phyloP scores from a whole-genome alignment of 2,329 filamentous ascomycete genomes.

The Magnaporthiopsis rhizophila region DNA sequence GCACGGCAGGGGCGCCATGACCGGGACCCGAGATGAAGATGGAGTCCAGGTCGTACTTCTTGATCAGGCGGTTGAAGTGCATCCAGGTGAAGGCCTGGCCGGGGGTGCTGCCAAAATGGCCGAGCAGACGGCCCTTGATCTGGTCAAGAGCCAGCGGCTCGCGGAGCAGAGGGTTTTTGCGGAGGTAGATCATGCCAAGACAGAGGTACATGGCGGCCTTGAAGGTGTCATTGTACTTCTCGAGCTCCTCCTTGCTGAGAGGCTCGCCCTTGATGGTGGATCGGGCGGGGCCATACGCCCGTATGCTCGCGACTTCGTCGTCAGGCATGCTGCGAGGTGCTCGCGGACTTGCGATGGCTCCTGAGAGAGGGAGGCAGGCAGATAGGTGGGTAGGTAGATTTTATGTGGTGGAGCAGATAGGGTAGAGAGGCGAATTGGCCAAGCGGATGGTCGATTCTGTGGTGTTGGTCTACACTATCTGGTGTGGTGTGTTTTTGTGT shows the following conservation, averaged over 20 bases:
- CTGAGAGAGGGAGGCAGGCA: no score
- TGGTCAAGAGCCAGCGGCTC: constrained; percentile 62
- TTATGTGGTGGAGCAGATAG: background rate
- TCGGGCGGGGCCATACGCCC: constrained; percentile 56
- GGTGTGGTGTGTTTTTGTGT: background rate
- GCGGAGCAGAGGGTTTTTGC: constrained; percentile 62
- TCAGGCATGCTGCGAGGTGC: background rate
- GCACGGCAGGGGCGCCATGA: constrained; percentile 67
- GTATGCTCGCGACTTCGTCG: constrained; percentile 37
- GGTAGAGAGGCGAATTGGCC: background rate
- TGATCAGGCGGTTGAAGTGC: constrained; percentile 76
- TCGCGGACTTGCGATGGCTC: background rate
- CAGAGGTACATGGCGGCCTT: constrained; percentile 67
- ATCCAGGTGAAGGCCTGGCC: constrained; percentile 76
- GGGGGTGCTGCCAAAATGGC: constrained; percentile 74
- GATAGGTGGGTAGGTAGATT: no score
- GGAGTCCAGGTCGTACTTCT: constrained; percentile 66
- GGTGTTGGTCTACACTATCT: background rate
- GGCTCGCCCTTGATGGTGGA: constrained; percentile 56
- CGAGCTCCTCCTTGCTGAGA: constrained; percentile 57
- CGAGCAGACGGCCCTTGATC: constrained; percentile 65
- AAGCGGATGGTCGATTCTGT: background rate
- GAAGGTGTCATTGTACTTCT: constrained; percentile 65
- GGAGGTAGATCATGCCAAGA: constrained; percentile 73
- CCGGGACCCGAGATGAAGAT: constrained; percentile 71